These are phyloP conservation scores for Rhazya stricta DNA, from an alignment of 257 asterid genomes.

Conservation along the genomic window DNA sequence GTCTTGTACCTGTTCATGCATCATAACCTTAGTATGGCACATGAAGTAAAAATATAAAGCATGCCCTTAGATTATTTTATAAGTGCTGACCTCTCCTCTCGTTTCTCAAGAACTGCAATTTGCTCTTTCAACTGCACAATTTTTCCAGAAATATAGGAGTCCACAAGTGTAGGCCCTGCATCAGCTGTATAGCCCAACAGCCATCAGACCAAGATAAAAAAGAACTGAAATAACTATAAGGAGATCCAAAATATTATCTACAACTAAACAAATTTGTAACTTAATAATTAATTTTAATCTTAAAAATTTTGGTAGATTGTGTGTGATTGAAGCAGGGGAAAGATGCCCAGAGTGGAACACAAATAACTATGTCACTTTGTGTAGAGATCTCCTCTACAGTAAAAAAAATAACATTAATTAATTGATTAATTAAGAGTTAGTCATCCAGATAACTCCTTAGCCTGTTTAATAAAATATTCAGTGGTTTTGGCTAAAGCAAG, in stretches of 20 bases:
- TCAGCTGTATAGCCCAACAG: slow-evolving; percentile 49
- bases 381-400: neutral
- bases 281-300: no score
- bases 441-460: neutral
- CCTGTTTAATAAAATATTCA: neutral
- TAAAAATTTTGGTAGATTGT: no score
- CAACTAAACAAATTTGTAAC: neutral
- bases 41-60: slow-evolving; percentile 20
- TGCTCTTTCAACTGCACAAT: slow-evolving; percentile 90
- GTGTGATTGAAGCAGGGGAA: neutral
- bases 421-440: no score
- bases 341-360: neutral
- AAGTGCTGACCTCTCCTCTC: slow-evolving; percentile 80
- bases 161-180: slow-evolving; percentile 81
- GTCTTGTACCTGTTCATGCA: slow-evolving; percentile 71
- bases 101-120: slow-evolving; percentile 93
- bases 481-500: neutral
- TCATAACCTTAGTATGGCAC: slow-evolving; percentile 27
- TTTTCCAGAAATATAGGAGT: slow-evolving; percentile 81
- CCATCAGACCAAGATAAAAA: slow-evolving; percentile 14
- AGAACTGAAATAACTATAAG: neutral
- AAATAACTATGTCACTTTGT: neutral
- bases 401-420: no score
- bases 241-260: neutral
- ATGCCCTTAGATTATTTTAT: slow-evolving; percentile 17